Base-by-base conservation (phyloP, 1,139 yeast genomes). In the Hyphopichia burtonii region DNA sequence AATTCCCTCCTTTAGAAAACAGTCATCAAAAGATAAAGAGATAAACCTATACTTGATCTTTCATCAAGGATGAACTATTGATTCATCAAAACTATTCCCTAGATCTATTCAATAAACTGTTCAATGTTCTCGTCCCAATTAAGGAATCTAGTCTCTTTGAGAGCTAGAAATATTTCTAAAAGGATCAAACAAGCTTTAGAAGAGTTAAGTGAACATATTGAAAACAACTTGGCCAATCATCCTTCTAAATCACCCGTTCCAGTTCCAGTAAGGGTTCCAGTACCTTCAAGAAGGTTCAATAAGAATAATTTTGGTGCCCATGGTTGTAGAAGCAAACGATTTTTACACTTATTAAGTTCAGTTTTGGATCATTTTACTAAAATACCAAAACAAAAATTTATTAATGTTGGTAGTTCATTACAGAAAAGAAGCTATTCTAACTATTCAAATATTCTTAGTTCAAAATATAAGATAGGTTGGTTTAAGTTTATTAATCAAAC, bases 131-230 rank as follows among this genome's bases (percentile, higher is more conserved):
- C 36, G 14, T 18, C 36, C 4, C 17, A 18, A 11, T 44, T 55
- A 36, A 52, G 46, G 39, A 51, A 55, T 38, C 39, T 54, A 37
- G 41, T 56, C 12, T 51, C 66, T 18, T 45, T 55, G 36, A 53
- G 61, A 44, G 52, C 63, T 27, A 54, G 59, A 39, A 62, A 59
- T 44, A 49, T 65, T 33, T 51, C 71, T 36, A 52, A 55, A 37
- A 57, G 59, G 31, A 48, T 66, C 37, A 61, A 60, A 42, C 52
- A 58, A 45, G 66, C 66, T 20, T 59, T 68, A 25, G 59, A 64
- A 44, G 70, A 65, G 42, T 57, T 68, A 39, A 50, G 64, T 17
- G 63, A 63, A 35, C 55, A 53, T 31, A 46, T 38, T 8, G 41
- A 38, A 20, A 25, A 33, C 28, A 38, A 38, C 18, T 27, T 37